A percentile compares a stretch with the other conserved stretches of the same genome.
phyloP scores from a whole-genome alignment of 345 rosid genomes.

The Noccaea caerulescens region DNA sequence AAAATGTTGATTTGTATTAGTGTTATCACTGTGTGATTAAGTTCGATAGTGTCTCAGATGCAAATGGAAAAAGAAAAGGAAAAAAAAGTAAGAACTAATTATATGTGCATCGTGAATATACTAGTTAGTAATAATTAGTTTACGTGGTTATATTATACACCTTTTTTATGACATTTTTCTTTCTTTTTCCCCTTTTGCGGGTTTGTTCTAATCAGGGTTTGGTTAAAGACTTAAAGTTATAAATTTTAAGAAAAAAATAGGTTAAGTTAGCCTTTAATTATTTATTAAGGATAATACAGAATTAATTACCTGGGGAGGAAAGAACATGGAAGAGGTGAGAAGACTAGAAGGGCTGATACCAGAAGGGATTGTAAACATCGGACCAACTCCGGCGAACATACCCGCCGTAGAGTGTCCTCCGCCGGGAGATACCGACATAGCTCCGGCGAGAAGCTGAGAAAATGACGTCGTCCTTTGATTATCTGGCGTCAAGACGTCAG shows the following conservation, averaged over 20 bases:
- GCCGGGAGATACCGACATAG: slow-evolving; percentile 79
- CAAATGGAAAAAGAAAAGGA: background rate
- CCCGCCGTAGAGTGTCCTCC: slow-evolving; percentile 44
- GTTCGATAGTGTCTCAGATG: background rate
- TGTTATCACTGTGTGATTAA: background rate
- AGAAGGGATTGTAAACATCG: slow-evolving; percentile 75
- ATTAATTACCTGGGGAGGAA: slow-evolving; percentile 70
- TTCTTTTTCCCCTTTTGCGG: no score
- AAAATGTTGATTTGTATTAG: background rate
- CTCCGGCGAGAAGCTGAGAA: slow-evolving; percentile 91
- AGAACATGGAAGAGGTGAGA: slow-evolving; percentile 75
- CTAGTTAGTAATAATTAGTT: background rate
- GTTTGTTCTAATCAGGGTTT: no score
- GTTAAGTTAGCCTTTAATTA: slow-evolving; percentile 19
- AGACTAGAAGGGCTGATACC: slow-evolving; percentile 94
- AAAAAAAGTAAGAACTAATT: background rate
- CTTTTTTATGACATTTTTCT: no score
- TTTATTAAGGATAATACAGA: background rate
- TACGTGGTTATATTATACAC: no score
- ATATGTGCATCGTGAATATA: background rate
- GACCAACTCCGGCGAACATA: slow-evolving; percentile 46
- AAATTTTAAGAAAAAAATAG: background rate
- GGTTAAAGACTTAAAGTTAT: background rate
- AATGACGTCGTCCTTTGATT: slow-evolving; percentile 55
- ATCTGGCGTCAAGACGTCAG: slow-evolving; percentile 51